A percentile compares a stretch with the other conserved stretches of the same genome.
These are phyloP conservation scores for Leishmania amazonensis DNA, from an alignment of 208 protist genomes.

Conservation along the genomic window DNA sequence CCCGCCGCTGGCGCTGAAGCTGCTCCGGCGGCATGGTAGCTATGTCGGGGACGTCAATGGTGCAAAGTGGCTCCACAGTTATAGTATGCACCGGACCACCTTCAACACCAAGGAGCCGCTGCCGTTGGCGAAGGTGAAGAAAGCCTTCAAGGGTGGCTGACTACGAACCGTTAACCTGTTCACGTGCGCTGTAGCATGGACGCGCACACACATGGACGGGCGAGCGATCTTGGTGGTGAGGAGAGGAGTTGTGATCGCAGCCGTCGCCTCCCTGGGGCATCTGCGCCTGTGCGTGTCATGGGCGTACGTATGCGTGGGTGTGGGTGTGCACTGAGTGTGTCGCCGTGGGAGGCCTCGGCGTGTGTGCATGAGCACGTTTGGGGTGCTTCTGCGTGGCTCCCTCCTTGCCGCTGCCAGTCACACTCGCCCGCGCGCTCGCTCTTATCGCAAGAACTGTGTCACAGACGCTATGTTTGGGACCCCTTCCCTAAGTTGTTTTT, in stretches of 20 bases:
- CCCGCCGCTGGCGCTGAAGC: conserved; percentile 34
- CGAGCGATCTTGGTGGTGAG: not conserved
- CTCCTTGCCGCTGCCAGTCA: not conserved
- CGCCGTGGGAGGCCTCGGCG: not conserved
- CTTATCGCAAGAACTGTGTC: not conserved
- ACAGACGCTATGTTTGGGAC: not conserved
- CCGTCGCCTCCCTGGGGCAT: not conserved
- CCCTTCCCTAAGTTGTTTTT: not conserved
- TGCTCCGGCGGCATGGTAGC: conserved; percentile 65
- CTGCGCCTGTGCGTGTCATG: not conserved
- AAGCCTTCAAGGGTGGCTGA: conserved; percentile 36
- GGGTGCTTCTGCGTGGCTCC: too few species aligned
- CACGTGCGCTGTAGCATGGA: not conserved
- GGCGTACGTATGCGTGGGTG: not conserved
- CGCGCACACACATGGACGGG: not conserved
- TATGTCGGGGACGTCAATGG: conserved; percentile 49
- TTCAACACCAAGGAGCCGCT: conserved; percentile 45
- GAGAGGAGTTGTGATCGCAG: not conserved
- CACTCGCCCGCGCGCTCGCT: not conserved
- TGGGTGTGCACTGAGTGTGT: not conserved
- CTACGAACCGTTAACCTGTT: not conserved
- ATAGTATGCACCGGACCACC: conserved; percentile 46
- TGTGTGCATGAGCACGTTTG: not conserved
- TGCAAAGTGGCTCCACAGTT: conserved; percentile 50
- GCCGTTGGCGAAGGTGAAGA: conserved; percentile 56